Evolutionary conservation across 1,284 basidiomycete species (phyloP).

Genomic region (Naganishia albida): DNA sequence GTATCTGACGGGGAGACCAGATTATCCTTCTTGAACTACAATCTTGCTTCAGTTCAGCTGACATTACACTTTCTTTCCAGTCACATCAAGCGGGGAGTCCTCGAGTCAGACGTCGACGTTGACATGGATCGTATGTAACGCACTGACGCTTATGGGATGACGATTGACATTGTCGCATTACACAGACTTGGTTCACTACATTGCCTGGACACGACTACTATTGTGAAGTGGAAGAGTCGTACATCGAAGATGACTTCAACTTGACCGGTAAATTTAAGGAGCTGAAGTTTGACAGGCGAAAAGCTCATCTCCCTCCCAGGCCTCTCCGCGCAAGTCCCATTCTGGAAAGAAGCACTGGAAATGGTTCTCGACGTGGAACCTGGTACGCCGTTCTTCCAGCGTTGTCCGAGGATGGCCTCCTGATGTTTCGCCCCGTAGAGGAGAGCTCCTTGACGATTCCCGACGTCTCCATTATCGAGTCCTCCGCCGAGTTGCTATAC

Average conservation of each 20-base stretch:
- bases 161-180: neutral
- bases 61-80: slow-evolving; percentile 34
- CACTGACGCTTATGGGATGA: neutral
- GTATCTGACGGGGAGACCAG: neutral
- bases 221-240: slow-evolving; percentile 95
- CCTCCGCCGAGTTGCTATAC: slow-evolving; percentile 94
- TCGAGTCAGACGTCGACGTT: slow-evolving; percentile 54
- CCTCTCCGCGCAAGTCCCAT: slow-evolving; percentile 88
- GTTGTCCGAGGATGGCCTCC: neutral
- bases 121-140: slow-evolving; percentile 53
- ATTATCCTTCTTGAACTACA: neutral
- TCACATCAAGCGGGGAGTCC: slow-evolving; percentile 51
- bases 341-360: slow-evolving; percentile 99
- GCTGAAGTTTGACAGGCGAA: neutral
- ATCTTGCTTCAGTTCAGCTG: neutral
- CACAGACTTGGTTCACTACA: slow-evolving; percentile 87
- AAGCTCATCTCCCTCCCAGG: slow-evolving; percentile 56
- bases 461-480: slow-evolving; percentile 96
- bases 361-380: slow-evolving; percentile 99
- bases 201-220: slow-evolving; percentile 99
- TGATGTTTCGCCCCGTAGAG: slow-evolving; percentile 54
- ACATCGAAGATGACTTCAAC: slow-evolving; percentile 99
- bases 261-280: slow-evolving; percentile 63
- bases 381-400: slow-evolving; percentile 61
- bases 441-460: slow-evolving; percentile 81